These are phyloP conservation scores for Neurospora sp. DNA, from an alignment of 495 filamentous ascomycete species.

Conservation along the genomic window DNA sequence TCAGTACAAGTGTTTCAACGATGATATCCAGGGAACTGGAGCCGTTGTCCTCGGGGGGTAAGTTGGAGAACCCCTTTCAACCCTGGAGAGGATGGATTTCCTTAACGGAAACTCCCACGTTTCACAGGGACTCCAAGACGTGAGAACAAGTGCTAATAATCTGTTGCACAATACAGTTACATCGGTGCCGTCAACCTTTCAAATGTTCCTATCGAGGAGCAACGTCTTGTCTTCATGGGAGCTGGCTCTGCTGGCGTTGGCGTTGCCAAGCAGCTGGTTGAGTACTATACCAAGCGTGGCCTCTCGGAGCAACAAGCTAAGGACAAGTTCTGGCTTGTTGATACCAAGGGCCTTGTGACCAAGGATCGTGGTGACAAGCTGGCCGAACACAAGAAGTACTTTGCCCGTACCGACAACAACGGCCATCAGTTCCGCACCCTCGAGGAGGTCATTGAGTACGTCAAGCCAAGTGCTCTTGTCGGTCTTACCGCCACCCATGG, in stretches of 20 bases:
- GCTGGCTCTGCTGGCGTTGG: slow-evolving; percentile 92
- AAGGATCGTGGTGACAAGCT: slow-evolving; percentile 87
- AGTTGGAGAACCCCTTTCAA: slow-evolving; percentile 11
- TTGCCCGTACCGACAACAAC: slow-evolving; percentile 84
- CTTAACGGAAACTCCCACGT: background rate
- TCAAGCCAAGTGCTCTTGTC: slow-evolving; percentile 88
- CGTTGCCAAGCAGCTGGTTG: slow-evolving; percentile 92
- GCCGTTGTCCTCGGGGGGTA: slow-evolving; percentile 85
- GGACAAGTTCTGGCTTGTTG: slow-evolving; percentile 93
- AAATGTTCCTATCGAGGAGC: slow-evolving; percentile 74
- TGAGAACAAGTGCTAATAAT: slow-evolving; percentile 5
- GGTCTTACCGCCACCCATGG: slow-evolving; percentile 91
- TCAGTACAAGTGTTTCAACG: slow-evolving; percentile 92
- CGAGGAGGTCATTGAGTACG: slow-evolving; percentile 83
- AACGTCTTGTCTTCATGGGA: slow-evolving; percentile 91
- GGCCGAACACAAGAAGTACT: slow-evolving; percentile 96
- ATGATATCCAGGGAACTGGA: slow-evolving; percentile 96
- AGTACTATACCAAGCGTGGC: slow-evolving; percentile 88
- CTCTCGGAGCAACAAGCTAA: slow-evolving; percentile 85
- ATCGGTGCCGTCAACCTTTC: slow-evolving; percentile 91
- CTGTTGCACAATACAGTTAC: slow-evolving; percentile 36
- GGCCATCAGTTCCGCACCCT: slow-evolving; percentile 84
- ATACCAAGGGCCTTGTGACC: slow-evolving; percentile 92
- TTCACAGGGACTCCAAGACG: background rate
- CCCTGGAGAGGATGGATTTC: background rate